Evolutionary conservation across 345 rosid genomes (phyloP), one percentile per base, ranked within the genome.

Genomic region (Salix brachista): DNA sequence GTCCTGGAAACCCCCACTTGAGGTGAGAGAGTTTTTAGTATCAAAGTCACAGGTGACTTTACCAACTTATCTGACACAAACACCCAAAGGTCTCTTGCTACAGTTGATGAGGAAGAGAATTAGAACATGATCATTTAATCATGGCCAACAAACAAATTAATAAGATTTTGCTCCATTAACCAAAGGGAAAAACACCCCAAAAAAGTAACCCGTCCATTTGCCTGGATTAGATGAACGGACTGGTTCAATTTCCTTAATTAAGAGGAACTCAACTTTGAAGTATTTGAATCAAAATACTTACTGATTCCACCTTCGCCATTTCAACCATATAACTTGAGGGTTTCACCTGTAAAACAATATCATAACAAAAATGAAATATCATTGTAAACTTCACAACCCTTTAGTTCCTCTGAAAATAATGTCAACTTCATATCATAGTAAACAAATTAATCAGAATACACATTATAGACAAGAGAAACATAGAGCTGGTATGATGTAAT

Each of bases 301-400:
- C 99, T 6, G 96, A 89, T 79, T 89, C 90, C 81, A 92, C 89
- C 85, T 73, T 86, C 2, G 99, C 97, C 99, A 93, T 96, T 86
- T 96, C 99, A 82, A 92, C 98, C 96, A 93, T 87, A 86, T 84
- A 96, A 87, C 39, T 89, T 46, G 95, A 87, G 60, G 95, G 88
- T 11, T 91, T 93, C 82, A 82, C 95, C 99, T 96, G 90, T 80
- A 87, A 78, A 67, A 26, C 64, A 77, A 80, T 21, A 39, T 14
- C 44, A 46, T 34, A 23, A 70, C 3, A 44, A 50, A 23, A 46
- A 72, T 39, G 18, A 68, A 54, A 65, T 71, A 70, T 77, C 66
- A 77, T 42, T 18, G 10, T 48, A 64, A 66, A 25, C n/a, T 70
- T 36, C 41, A 56, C 17, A 4, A 48, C 19, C 28, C 26, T 21